Base-by-base conservation (phyloP, 257 asterid species). In the Petunia axillaris region DNA sequence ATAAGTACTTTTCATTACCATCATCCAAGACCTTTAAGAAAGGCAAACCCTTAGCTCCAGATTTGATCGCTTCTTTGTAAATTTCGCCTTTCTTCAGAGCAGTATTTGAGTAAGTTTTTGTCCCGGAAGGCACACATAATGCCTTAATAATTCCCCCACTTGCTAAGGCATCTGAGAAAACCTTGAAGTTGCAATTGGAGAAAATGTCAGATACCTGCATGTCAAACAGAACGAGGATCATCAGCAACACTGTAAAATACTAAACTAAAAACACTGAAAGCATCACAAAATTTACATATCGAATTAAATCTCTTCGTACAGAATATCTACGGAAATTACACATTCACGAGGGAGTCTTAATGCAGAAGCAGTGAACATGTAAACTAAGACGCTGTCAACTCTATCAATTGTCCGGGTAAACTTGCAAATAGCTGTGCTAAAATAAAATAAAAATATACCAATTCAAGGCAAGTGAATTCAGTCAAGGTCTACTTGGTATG, bases 31-130 rank as follows among this genome's bases (percentile, higher is more conserved):
- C 93, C 92, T 94, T 96, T 79, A 96, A 84, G 91, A 92, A 96
- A 75, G 98, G 98, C 60, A 96, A 88, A 16, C 98, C 99, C 95
- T 86, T 92, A 35, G 99, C 98, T 84, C 99, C 98, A 84, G 95
- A 87, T 87, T 87, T 91, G 74, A 91, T 88, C 83, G 98, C 97
- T 91, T 92, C 96, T 58, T 80, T 87, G 87, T 90, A 94, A 58
- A 96, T 80, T 76, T 92, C 98, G 35, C 99, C 99, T 89, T 92
- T 96, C 89, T 94, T 96, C 40, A 96, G 93, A 82, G 97, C 90
- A 81, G 95, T 91, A 74, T 94, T 96, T 79, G 99, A 96, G 81
- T 91, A 96, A 75, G 83, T 80, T 85, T 90, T 91, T 78, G 92
- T 87, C 52, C 98, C 99, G 41, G 91, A 91, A 58, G 98, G 98